Evolutionary conservation across 78 protist species (phyloP).

Genomic region (Monosiga brevicollis): DNA sequence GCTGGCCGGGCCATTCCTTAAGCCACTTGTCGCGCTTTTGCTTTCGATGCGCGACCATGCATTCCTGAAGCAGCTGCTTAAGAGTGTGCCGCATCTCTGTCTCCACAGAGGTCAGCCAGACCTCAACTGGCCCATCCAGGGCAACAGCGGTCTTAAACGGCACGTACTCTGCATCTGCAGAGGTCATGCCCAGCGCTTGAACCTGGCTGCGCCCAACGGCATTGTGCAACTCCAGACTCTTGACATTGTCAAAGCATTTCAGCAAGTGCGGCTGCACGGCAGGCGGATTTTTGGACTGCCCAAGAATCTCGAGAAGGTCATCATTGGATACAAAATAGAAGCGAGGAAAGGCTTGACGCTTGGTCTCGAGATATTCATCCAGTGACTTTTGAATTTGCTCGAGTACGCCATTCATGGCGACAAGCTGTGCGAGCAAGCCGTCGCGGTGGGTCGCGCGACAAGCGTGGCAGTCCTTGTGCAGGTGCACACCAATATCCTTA

Average conservation of each 20-base stretch:
- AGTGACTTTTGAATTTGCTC: slow-evolving; percentile 67
- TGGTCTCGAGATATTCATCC: slow-evolving; percentile 64
- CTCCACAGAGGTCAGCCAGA: slow-evolving; percentile 71
- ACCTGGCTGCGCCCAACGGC: slow-evolving; percentile 13
- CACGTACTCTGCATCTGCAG: slow-evolving; percentile 52
- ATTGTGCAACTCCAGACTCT: slow-evolving; percentile 18
- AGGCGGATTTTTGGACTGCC: slow-evolving; percentile 60
- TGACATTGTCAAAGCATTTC: slow-evolving; percentile 66
- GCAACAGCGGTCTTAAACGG: slow-evolving; percentile 4
- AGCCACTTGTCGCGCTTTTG: slow-evolving; percentile 52
- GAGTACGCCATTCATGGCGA: slow-evolving; percentile 32
- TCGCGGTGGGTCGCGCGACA: background rate
- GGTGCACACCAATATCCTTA: slow-evolving; percentile 19
- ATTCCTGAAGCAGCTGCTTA: background rate
- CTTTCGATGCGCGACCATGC: background rate
- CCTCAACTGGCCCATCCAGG: slow-evolving; percentile 69
- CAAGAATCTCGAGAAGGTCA: slow-evolving; percentile 80
- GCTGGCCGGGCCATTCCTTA: slow-evolving; percentile 49
- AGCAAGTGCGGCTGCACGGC: slow-evolving; percentile 64
- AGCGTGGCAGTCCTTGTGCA: slow-evolving; percentile 23
- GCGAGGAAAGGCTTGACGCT: slow-evolving; percentile 78
- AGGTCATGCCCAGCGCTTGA: slow-evolving; percentile 38
- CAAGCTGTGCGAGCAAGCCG: slow-evolving; percentile 28
- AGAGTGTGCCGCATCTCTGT: slow-evolving; percentile 32
- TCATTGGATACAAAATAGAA: slow-evolving; percentile 86